These are phyloP conservation scores for Cystofilobasidium macerans DNA, from an alignment of 768 basidiomycete species.

Conservation along the genomic window DNA sequence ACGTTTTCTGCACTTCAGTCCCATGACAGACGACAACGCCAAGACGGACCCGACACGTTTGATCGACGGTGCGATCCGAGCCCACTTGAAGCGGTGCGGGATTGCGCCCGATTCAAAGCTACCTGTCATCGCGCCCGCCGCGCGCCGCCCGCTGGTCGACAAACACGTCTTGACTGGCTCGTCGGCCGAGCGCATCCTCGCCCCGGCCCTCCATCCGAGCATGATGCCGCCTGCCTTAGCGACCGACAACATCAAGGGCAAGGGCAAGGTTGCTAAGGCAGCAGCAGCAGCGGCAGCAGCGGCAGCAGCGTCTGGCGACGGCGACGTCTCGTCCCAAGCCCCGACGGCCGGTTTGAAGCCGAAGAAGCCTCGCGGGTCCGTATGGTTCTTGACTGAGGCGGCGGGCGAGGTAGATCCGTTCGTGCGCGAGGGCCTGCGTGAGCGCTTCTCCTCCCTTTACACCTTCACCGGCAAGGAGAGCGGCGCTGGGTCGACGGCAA, in stretches of 20 bases:
- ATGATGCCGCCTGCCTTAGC: background rate
- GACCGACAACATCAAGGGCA: background rate
- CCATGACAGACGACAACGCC: background rate
- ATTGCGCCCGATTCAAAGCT: slow-evolving; percentile 5
- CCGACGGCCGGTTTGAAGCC: background rate
- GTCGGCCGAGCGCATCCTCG: slow-evolving; percentile 13
- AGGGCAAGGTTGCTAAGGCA: too few species aligned
- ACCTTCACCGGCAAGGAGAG: background rate
- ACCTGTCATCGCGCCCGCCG: background rate
- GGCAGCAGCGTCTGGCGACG: too few species aligned
- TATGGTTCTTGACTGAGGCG: slow-evolving; percentile 16
- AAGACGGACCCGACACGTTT: background rate
- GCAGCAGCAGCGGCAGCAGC: too few species aligned
- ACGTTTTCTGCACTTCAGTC: background rate
- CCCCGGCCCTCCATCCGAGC: slow-evolving; percentile 17
- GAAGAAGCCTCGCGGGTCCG: slow-evolving; percentile 11
- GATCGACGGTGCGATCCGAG: slow-evolving; percentile 13
- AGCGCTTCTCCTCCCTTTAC: background rate
- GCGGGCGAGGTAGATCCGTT: slow-evolving; percentile 19
- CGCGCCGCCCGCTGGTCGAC: slow-evolving; percentile 2
- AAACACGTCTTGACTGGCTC: slow-evolving; percentile 21
- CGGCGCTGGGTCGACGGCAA: too few species aligned
- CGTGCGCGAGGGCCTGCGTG: slow-evolving; percentile 1
- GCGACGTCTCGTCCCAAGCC: too few species aligned
- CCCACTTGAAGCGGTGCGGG: slow-evolving; percentile 9